Base-by-base conservation (phyloP, 768 basidiomycete genomes). In the Lactarius hatsudake region DNA sequence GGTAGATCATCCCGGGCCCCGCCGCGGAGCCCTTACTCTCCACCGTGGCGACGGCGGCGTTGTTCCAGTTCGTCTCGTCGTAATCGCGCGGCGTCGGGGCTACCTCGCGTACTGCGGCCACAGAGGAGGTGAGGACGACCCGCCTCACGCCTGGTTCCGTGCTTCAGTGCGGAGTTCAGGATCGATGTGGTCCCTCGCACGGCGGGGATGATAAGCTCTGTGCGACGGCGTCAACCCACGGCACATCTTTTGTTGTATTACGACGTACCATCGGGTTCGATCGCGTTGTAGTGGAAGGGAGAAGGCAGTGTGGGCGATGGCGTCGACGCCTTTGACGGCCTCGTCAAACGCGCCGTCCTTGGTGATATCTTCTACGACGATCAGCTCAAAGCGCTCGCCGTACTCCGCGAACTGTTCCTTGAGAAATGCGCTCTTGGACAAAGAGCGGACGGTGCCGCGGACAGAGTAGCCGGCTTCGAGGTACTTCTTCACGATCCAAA, bases 251-350 rank as follows among this genome's bases (percentile, higher is more conserved):
- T 53, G 23, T 13, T 51, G 23, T 26, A 26, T n/a, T n/a, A n/a
- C 5, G 17, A 63, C 71, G 23, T 59, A 77, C 76, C 73, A 20
- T 76, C 69, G 4, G 79, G 77, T 45, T 86, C 80, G n/a, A 79
- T 77, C 0, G 78, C 80, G 1, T 81, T 76, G 30, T 78, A 67
- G 62, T 82, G 77, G 72, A 86, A 81, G 1, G 90, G 89, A 1
- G 89, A 90, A 90, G 0, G 89, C 89, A 2, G 81, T 85, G 72
- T 91, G 91, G 43, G 79, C 81, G 61, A 94, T 84, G 0, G 83
- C 93, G 65, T 91, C 87, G 9, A 93, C 86, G 1, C 83, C 90
- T 74, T 87, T 84, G 65, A 93, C 88, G 0, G 86, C 90, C 61
- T 91, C 86, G 74, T 94, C 90, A 69, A 93, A 95, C 0, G 87